Conservation (phyloP, 352 stramenopile genomes). For the Phytophthora chlamydospora region DNA sequence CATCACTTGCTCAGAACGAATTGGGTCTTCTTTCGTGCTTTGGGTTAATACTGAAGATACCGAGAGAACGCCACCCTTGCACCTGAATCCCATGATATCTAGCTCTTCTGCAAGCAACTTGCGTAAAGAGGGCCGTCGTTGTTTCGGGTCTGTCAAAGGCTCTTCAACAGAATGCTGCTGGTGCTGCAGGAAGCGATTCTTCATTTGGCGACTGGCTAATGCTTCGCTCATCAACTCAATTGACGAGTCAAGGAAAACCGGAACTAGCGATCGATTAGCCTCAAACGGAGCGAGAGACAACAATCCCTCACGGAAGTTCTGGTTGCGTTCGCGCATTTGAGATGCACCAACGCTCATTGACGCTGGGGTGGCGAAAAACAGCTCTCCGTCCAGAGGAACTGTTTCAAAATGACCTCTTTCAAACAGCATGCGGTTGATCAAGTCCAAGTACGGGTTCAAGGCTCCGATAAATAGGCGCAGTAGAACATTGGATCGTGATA, state of each 20-base stretch:
- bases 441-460: slow-evolving; percentile 56
- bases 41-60: neutral
- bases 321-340: slow-evolving; percentile 24
- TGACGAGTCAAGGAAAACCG: slow-evolving; percentile 48
- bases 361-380: slow-evolving; percentile 55
- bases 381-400: slow-evolving; percentile 49
- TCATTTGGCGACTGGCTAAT: slow-evolving; percentile 69
- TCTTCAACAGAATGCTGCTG: slow-evolving; percentile 16
- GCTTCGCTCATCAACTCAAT: slow-evolving; percentile 48
- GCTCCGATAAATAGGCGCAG: slow-evolving; percentile 50
- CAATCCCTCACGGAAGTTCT: slow-evolving; percentile 53
- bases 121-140: slow-evolving; percentile 8
- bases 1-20: slow-evolving; percentile 16
- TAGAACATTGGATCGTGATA: slow-evolving; percentile 54
- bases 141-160: slow-evolving; percentile 6
- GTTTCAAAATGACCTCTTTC: slow-evolving; percentile 45
- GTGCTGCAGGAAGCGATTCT: slow-evolving; percentile 61
- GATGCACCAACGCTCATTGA: slow-evolving; percentile 17
- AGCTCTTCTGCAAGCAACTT: slow-evolving; percentile 25
- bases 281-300: slow-evolving; percentile 51
- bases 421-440: slow-evolving; percentile 60
- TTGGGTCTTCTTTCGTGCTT: neutral
- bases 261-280: slow-evolving; percentile 41
- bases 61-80: slow-evolving; percentile 5
- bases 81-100: slow-evolving; percentile 17